These are phyloP conservation scores for Aspergillus alliaceus DNA, from an alignment of 2,329 filamentous ascomycete species.

Conservation along the genomic window DNA sequence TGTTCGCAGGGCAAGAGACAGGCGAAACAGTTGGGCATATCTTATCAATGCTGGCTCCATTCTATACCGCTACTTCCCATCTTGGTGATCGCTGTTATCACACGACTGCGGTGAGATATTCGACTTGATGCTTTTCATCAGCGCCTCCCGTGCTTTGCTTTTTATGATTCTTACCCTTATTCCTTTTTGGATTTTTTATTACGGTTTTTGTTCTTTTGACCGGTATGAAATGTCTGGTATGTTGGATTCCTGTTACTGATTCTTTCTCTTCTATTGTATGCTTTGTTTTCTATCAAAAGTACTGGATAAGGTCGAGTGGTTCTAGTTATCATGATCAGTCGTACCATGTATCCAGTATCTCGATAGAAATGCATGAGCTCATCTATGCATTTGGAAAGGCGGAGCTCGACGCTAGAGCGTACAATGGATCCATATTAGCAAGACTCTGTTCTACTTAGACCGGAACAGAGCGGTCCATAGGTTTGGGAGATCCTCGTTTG, in stretches of 20 bases:
- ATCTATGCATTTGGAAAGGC: neutral
- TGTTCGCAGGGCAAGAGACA: neutral
- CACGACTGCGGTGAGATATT: slow-evolving; percentile 15
- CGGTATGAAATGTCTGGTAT: neutral
- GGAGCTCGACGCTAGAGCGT: neutral
- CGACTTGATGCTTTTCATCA: slow-evolving; percentile 1
- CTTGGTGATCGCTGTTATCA: slow-evolving; percentile 15
- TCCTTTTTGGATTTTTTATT: neutral
- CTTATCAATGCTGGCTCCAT: slow-evolving; percentile 8
- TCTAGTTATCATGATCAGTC: neutral
- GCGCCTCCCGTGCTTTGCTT: neutral
- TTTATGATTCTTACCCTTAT: slow-evolving; percentile 2
- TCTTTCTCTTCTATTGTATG: neutral
- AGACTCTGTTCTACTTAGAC: neutral
- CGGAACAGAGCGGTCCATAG: too few relatives aligned
- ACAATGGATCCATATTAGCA: neutral
- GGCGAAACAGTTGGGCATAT: slow-evolving; percentile 3
- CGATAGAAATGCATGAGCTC: neutral
- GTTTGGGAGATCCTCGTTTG: too few relatives aligned
- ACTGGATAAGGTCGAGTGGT: neutral
- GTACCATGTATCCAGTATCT: neutral
- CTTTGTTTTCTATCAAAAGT: neutral
- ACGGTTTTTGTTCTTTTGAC: neutral
- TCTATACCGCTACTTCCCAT: slow-evolving; percentile 21
- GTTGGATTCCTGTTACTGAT: neutral